Percentiles rank a stretch among this genome's conserved stretches.
phyloP scores from a whole-genome alignment of 2,329 filamentous ascomycete genomes.

The Clonostachys rhizophaga region DNA sequence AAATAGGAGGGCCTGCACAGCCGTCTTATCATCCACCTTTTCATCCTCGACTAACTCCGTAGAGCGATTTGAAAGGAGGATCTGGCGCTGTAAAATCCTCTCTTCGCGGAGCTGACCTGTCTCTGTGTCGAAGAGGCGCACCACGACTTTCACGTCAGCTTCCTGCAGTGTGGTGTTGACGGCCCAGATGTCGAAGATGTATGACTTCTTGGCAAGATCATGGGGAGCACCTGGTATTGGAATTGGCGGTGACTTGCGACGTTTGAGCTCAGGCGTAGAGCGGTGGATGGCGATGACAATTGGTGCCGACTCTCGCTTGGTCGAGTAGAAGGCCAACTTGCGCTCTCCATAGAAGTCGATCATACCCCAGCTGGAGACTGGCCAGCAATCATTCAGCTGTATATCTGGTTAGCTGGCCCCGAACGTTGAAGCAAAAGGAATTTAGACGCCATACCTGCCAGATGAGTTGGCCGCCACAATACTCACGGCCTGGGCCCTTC shows the following conservation, averaged over 20 bases:
- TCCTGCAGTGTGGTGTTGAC: background rate
- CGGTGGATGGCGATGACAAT: background rate
- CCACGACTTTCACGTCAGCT: background rate
- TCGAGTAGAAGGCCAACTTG: slow-evolving; percentile 9
- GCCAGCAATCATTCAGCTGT: slow-evolving; percentile 59
- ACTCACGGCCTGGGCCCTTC: slow-evolving; percentile 48
- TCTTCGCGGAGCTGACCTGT: background rate
- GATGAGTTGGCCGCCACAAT: slow-evolving; percentile 56
- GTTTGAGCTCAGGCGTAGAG: background rate
- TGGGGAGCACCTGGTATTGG: background rate
- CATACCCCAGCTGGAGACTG: slow-evolving; percentile 12
- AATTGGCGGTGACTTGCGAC: background rate
- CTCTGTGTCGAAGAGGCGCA: background rate
- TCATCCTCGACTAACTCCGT: background rate
- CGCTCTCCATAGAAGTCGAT: slow-evolving; percentile 7
- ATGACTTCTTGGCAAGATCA: background rate
- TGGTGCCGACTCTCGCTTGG: slow-evolving; percentile 1
- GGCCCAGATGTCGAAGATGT: background rate
- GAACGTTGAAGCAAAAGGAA: no score
- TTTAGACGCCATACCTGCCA: slow-evolving; percentile 38
- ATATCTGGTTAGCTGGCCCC: background rate
- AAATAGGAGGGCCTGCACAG: background rate
- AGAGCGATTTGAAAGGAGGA: background rate
- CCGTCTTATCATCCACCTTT: background rate
- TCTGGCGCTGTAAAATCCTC: background rate